Percentiles rank a stretch among this genome's conserved stretches.
Conservation (phyloP, 768 basidiomycete genomes). For the Cubamyces sp. region DNA sequence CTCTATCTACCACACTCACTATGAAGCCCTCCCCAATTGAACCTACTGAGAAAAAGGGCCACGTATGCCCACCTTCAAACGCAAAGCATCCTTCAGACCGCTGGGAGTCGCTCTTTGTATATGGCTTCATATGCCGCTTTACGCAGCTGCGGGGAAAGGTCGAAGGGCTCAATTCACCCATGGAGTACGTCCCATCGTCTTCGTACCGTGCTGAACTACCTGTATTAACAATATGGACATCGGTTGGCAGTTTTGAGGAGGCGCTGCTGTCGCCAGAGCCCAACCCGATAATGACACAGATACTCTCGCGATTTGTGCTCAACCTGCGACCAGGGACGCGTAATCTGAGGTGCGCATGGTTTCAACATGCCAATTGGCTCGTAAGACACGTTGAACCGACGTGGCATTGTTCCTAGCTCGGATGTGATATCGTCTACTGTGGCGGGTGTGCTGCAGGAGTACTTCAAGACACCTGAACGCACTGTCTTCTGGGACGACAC, state of each 20-base stretch:
- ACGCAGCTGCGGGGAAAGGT: constrained; percentile 74
- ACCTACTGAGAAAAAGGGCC: constrained; percentile 51
- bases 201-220: constrained; percentile 1
- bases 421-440: constrained; percentile 85
- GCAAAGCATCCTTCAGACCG: constrained; percentile 78
- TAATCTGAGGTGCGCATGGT: constrained; percentile 78
- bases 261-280: constrained; percentile 74
- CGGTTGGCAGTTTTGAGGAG: constrained; percentile 67
- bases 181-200: constrained; percentile 67
- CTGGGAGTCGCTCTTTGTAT: constrained; percentile 88
- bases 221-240: constrained; percentile 36
- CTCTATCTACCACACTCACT: constrained; percentile 32
- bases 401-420: constrained; percentile 52
- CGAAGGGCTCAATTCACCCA: constrained; percentile 77
- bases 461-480: constrained; percentile 72
- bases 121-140: constrained; percentile 84
- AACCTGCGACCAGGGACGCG: constrained; percentile 87
- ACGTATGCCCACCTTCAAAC: constrained; percentile 57
- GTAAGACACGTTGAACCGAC: constrained; percentile 39
- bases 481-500: constrained; percentile 84
- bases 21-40: constrained; percentile 40
- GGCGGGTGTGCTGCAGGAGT: constrained; percentile 68
- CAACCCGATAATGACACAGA: constrained; percentile 70
- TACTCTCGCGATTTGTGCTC: constrained; percentile 76
- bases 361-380: constrained; percentile 34